Base-by-base conservation (phyloP, 345 rosid genomes). In the Alliaria petiolata region DNA sequence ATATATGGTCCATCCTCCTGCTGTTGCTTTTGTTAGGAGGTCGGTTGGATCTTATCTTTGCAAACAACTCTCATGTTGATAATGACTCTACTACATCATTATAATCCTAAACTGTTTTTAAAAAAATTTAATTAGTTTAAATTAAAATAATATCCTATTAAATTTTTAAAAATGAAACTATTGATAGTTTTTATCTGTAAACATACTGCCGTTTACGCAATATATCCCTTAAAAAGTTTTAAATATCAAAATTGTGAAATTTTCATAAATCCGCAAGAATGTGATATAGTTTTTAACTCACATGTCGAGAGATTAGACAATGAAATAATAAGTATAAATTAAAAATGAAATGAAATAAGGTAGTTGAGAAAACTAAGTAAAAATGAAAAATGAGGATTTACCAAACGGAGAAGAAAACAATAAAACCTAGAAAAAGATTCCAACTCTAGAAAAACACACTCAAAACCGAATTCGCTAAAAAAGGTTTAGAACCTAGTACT, bases 1-100 rank as follows among this genome's bases (percentile, higher is more conserved):
- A 25, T 39, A 65, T 65, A 66, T 54, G 70, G 47, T 50, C 46
- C 70, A 65, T 26, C 30, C 15, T n/a, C 58, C 74, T 39, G 38
- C 49, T 66, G 59, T 52, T 66, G 61, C 59, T 65, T 22, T 50
- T 51, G 49, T 26, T 66, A 52, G 61, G 50, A 52, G 67, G 67
- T 53, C 69, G 57, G 44, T 19, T 28, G 52, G 52, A 36, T 59
- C 74, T 58, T 59, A 70, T 69, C 74, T 69, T 52, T 59, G 49
- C 28, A 69, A 36, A 36, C 49, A 47, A 60, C 58, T 69, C 58
- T n/a, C 66, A 7, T 49, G 4, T 36, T 22, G 58, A 69, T 47
- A 26, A 35, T 16, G 45, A 31, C 44, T 69, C 28, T 58, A 39
- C 26, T 13, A 14, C 54, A 13, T 68, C 54, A 46, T 31, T 67